Evolutionary conservation across 495 filamentous ascomycete species (phyloP).

Genomic region (Amphirosellinia nigrospora): DNA sequence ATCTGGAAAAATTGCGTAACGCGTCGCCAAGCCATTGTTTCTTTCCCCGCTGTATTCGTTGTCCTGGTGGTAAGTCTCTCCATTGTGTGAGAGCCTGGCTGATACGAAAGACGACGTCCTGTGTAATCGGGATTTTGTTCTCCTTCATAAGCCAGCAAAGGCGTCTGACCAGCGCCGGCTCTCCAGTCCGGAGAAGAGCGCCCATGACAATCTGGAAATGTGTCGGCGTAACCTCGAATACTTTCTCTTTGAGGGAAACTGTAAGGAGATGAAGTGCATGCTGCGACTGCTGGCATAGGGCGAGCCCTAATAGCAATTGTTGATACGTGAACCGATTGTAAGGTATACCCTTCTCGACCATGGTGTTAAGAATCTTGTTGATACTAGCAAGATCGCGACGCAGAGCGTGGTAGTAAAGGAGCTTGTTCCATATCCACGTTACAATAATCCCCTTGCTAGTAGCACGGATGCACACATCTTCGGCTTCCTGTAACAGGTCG

Average conservation of each 20-base stretch:
- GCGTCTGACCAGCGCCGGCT: slow-evolving; percentile 40
- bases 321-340: slow-evolving; percentile 75
- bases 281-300: slow-evolving; percentile 63
- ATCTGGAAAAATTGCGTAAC: slow-evolving; percentile 37
- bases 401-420: slow-evolving; percentile 71
- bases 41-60: slow-evolving; percentile 25
- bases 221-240: slow-evolving; percentile 64
- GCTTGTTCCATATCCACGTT: slow-evolving; percentile 78
- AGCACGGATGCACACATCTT: slow-evolving; percentile 57
- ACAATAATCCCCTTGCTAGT: slow-evolving; percentile 48
- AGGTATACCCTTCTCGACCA: slow-evolving; percentile 63
- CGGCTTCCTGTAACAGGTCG: slow-evolving; percentile 63
- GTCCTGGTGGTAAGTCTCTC: slow-evolving; percentile 33
- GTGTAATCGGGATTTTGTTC: slow-evolving; percentile 38
- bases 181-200: slow-evolving; percentile 44
- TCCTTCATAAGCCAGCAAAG: slow-evolving; percentile 45
- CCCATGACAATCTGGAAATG: slow-evolving; percentile 81
- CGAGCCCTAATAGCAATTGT: slow-evolving; percentile 73
- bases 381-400: slow-evolving; percentile 66
- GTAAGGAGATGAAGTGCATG: slow-evolving; percentile 70
- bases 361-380: slow-evolving; percentile 64
- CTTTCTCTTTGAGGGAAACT: slow-evolving; percentile 60
- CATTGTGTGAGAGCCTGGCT: slow-evolving; percentile 45
- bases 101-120: slow-evolving; percentile 40
- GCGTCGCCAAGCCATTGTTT: slow-evolving; percentile 38